Evolutionary conservation across 1,139 yeast genomes (phyloP).

Genomic region (Lodderomyces pseudojiufengensis): DNA sequence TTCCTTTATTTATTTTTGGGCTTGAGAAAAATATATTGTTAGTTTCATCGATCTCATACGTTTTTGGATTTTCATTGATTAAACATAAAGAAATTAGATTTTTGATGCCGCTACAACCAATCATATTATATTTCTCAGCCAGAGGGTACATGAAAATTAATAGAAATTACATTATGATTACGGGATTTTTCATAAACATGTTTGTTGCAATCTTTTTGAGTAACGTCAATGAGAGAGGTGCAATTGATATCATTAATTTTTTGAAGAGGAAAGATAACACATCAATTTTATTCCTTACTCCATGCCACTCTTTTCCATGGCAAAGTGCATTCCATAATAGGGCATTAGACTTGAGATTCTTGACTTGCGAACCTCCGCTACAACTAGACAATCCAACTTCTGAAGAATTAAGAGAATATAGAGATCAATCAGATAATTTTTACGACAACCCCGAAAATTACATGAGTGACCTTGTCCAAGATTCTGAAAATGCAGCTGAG

Average conservation of each 20-base stretch:
- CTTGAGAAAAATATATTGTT: conserved; percentile 54
- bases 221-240: conserved; percentile 79
- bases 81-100: conserved; percentile 90
- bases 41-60: conserved; percentile 82
- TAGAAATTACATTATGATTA: conserved; percentile 2
- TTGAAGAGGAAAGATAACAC: conserved; percentile 37
- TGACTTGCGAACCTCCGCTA: conserved; percentile 92
- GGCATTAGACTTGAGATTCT: conserved; percentile 56
- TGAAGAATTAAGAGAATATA: conserved; percentile 42
- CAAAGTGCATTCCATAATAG: conserved; percentile 74
- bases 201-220: conserved; percentile 53
- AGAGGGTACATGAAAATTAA: conserved; percentile 9
- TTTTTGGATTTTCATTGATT: conserved; percentile 54
- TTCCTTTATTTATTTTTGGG: conserved; percentile 49
- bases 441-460: conserved; percentile 63
- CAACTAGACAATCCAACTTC: conserved; percentile 23
- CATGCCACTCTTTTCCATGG: conserved; percentile 98
- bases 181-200: conserved; percentile 34
- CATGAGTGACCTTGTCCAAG: conserved; percentile 23
- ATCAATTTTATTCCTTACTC: conserved; percentile 78
- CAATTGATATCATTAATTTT: conserved; percentile 58
- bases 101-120: conserved; percentile 81
- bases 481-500: conserved; percentile 28
- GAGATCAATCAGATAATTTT: conserved; percentile 85
- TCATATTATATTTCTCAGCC: conserved; percentile 24